Conservation (phyloP, 306 rosid species). For the Rosa multiflora region DNA sequence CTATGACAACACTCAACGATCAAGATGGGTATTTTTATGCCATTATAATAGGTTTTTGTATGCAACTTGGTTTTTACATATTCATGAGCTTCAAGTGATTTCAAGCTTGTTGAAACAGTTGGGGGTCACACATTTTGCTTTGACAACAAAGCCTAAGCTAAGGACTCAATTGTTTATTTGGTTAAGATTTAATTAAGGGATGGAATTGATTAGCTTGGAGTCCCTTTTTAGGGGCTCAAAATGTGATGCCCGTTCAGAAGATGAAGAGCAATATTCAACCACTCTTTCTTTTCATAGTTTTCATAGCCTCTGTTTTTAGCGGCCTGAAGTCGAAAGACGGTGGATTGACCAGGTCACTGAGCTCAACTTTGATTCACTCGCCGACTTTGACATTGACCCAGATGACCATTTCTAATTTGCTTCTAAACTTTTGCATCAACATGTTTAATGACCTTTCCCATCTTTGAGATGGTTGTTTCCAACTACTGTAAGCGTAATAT, state of each 20-base stretch:
- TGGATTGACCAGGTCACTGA: slow-evolving; percentile 42
- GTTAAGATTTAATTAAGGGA: background rate
- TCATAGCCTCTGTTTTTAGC: background rate
- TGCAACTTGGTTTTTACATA: background rate
- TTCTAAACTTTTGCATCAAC: background rate
- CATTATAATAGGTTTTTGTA: no score
- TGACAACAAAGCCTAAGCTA: slow-evolving; percentile 10
- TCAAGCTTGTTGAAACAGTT: background rate
- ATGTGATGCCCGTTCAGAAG: background rate
- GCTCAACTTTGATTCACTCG: slow-evolving; percentile 19
- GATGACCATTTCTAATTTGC: slow-evolving; percentile 33
- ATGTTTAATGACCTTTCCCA: slow-evolving; percentile 16
- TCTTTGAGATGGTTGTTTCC: slow-evolving; percentile 10
- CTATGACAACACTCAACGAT: background rate
- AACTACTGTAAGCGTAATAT: slow-evolving; percentile 2
- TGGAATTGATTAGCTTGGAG: background rate
- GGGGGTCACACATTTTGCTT: slow-evolving; percentile 3
- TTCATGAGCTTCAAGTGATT: slow-evolving; percentile 8
- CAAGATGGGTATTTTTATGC: background rate
- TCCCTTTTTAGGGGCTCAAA: slow-evolving; percentile 12
- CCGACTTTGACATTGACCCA: slow-evolving; percentile 44
- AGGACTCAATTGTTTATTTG: background rate
- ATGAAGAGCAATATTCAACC: slow-evolving; percentile 11
- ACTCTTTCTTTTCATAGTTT: slow-evolving; percentile 1
- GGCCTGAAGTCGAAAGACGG: slow-evolving; percentile 19